A percentile compares a stretch with the other conserved stretches of the same genome.
These are phyloP conservation scores for Musa schizocarpa DNA, from an alignment of 176 grass and related monocot genomes.

Conservation along the genomic window DNA sequence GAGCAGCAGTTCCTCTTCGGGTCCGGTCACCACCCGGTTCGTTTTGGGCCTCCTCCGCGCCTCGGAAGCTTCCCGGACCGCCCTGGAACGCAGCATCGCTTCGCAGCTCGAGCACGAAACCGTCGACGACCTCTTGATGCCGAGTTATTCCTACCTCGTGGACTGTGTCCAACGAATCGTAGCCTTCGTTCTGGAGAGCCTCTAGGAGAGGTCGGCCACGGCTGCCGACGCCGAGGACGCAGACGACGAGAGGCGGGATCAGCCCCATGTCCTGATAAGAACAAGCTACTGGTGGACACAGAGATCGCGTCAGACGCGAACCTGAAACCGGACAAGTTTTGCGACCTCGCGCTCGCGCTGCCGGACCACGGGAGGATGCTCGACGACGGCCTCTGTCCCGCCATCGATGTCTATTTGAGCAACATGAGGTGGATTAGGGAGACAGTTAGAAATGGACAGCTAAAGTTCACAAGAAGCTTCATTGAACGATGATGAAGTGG, in stretches of 20 bases:
- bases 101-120: constrained; percentile 51
- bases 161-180: constrained; percentile 75
- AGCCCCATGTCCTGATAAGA: neutral
- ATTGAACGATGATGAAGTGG: too few species aligned
- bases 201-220: constrained; percentile 9
- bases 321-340: constrained; percentile 32
- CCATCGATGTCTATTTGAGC: too few species aligned
- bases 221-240: constrained; percentile 23
- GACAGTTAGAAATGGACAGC: too few species aligned
- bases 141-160: constrained; percentile 90
- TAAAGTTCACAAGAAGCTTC: too few species aligned
- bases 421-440: too few species aligned
- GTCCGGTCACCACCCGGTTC: constrained; percentile 52
- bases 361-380: too few species aligned
- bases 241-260: constrained; percentile 2
- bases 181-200: constrained; percentile 48
- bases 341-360: too few species aligned
- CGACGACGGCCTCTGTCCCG: too few species aligned
- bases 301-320: constrained; percentile 86
- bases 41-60: constrained; percentile 80
- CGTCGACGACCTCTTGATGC: constrained; percentile 82
- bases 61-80: constrained; percentile 49
- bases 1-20: constrained; percentile 39
- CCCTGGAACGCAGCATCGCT: constrained; percentile 60
- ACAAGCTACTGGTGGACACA: constrained; percentile 46